Percentiles rank a stretch among this genome's conserved stretches.
These are phyloP conservation scores for Myriosclerotinia curreyana DNA, from an alignment of 2,329 filamentous ascomycete species.

Conservation along the genomic window DNA sequence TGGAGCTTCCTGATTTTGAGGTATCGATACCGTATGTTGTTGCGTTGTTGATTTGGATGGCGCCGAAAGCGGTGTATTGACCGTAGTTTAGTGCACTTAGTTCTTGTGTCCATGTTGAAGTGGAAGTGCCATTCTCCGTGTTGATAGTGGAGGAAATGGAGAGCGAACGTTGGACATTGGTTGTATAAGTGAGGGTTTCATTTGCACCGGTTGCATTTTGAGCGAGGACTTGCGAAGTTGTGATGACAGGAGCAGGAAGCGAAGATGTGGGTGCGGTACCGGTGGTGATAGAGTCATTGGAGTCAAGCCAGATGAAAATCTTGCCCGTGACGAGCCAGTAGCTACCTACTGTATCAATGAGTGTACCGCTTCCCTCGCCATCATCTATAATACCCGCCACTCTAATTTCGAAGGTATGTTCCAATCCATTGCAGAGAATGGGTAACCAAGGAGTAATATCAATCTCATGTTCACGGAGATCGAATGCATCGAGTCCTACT, in stretches of 20 bases:
- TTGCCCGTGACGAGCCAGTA: conserved; percentile 78
- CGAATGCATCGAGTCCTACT: conserved; percentile 75
- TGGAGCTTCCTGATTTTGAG: conserved; percentile 38
- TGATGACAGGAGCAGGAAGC: conserved; percentile 45
- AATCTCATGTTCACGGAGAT: conserved; percentile 75
- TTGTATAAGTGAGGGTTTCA: conserved; percentile 56
- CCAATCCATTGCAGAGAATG: conserved; percentile 60
- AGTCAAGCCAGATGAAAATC: conserved; percentile 72
- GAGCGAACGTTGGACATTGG: conserved; percentile 55
- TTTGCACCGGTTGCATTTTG: conserved; percentile 52
- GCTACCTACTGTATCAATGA: conserved; percentile 57
- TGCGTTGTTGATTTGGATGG: conserved; percentile 51
- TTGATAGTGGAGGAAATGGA: conserved; percentile 51
- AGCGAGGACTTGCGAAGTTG: conserved; percentile 49
- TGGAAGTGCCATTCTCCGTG: conserved; percentile 46
- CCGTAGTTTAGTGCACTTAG: conserved; percentile 56
- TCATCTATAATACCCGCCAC: conserved; percentile 63
- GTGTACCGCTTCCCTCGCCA: conserved; percentile 45
- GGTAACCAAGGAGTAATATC: conserved; percentile 77
- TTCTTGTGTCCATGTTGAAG: conserved; percentile 56
- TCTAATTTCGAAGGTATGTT: conserved; percentile 65
- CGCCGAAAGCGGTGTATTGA: conserved; percentile 52
- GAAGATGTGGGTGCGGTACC: conserved; percentile 43
- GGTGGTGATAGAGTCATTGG: conserved; percentile 50
- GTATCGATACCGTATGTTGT: conserved; percentile 49